Percentiles rank a stretch among this genome's conserved stretches.
These are phyloP conservation scores for Psidium friedrichsthalianum DNA, from an alignment of 345 rosid species.

Conservation along the genomic window DNA sequence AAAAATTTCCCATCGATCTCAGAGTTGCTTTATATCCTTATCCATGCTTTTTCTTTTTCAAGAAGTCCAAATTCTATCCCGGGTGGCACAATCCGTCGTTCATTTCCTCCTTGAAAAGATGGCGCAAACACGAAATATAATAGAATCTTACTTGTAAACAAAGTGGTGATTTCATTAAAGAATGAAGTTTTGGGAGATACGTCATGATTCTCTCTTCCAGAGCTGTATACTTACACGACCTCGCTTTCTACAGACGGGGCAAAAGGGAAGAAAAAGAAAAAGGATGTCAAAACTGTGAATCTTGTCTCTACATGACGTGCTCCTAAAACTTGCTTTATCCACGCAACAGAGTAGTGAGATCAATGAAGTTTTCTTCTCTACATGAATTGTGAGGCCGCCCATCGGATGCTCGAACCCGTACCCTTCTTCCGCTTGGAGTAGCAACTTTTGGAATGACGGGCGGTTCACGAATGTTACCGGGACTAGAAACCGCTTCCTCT, in stretches of 20 bases:
- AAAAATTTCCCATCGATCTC: too few relatives aligned
- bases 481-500: slow-evolving; percentile 29
- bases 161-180: background rate
- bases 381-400: slow-evolving; percentile 19
- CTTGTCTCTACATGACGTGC: background rate
- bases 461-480: background rate
- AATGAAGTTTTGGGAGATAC: background rate
- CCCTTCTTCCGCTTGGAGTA: slow-evolving; percentile 1
- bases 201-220: background rate
- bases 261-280: background rate
- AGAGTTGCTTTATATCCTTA: too few relatives aligned
- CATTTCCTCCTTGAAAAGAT: background rate
- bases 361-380: slow-evolving; percentile 6
- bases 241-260: background rate
- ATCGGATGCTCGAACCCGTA: slow-evolving; percentile 8
- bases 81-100: background rate
- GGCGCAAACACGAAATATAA: background rate
- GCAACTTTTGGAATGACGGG: background rate
- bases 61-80: background rate
- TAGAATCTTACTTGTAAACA: background rate
- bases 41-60: too few relatives aligned
- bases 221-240: background rate
- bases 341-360: background rate
- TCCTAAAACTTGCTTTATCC: background rate
- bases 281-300: background rate